Conservation (phyloP, 148 eudicot genomes). For the Amaranthus cruentus region DNA sequence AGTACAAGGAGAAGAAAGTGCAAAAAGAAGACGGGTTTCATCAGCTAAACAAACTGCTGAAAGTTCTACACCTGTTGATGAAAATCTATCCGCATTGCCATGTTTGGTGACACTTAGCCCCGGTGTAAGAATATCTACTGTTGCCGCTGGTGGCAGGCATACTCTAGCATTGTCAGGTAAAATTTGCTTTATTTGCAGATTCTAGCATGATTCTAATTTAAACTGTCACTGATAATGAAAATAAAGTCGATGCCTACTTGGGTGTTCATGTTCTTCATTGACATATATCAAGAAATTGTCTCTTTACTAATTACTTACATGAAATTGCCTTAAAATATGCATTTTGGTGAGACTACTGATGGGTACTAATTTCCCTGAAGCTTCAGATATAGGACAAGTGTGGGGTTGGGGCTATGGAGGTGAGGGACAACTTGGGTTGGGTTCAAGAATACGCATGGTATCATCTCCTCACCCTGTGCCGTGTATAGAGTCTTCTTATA, state of each 20-base stretch:
- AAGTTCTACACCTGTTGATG: slow-evolving; percentile 63
- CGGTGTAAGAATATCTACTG: slow-evolving; percentile 69
- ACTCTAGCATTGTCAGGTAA: slow-evolving; percentile 89
- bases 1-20: slow-evolving; percentile 60
- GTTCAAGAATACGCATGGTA: slow-evolving; percentile 88
- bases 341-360: slow-evolving; percentile 35
- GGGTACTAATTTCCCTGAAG: slow-evolving; percentile 35
- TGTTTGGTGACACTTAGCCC: slow-evolving; percentile 76
- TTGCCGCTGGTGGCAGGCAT: slow-evolving; percentile 99
- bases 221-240: too few relatives aligned
- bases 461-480: slow-evolving; percentile 94
- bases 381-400: slow-evolving; percentile 95
- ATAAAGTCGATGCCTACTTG: not conserved
- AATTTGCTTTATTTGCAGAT: slow-evolving; percentile 1
- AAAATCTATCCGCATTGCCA: slow-evolving; percentile 71
- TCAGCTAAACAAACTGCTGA: slow-evolving; percentile 66
- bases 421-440: slow-evolving; percentile 94
- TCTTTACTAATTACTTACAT: not conserved
- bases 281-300: not conserved
- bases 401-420: slow-evolving; percentile 99
- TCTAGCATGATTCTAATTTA: not conserved
- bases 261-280: not conserved
- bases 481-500: slow-evolving; percentile 62
- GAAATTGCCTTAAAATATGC: not conserved
- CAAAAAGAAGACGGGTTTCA: slow-evolving; percentile 76